Percentiles rank a stretch among this genome's conserved stretches.
Conservation (phyloP, 2,329 filamentous ascomycete genomes). For the Byssochlamys sp. region DNA sequence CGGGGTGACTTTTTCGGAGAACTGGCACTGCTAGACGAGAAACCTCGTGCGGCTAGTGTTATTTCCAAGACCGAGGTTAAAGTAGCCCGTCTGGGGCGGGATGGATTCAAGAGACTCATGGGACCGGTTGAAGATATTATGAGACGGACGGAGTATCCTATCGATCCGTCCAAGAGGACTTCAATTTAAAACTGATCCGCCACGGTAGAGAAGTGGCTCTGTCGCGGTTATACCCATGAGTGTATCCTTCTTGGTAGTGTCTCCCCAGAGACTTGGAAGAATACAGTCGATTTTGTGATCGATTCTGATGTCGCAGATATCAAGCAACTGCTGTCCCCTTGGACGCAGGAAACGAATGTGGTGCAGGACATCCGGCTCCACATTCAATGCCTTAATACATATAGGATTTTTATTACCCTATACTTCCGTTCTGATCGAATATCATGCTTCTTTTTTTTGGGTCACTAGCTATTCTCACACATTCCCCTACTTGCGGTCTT, state of each 20-base stretch:
- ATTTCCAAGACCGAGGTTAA: slow-evolving; percentile 79
- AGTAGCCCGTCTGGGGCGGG: slow-evolving; percentile 83
- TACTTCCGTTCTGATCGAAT: neutral
- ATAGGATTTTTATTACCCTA: neutral
- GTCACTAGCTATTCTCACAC: neutral
- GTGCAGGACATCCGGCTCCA: neutral
- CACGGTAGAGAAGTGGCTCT: neutral
- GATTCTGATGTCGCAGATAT: neutral
- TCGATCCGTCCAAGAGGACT: slow-evolving; percentile 14
- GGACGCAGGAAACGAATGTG: neutral
- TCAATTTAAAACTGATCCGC: neutral
- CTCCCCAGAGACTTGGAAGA: neutral
- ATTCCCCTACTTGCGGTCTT: neutral
- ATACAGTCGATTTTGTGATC: neutral
- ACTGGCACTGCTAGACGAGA: slow-evolving; percentile 83
- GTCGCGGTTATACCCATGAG: neutral
- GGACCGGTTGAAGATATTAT: slow-evolving; percentile 92
- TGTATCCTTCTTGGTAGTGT: neutral
- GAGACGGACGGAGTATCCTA: slow-evolving; percentile 52
- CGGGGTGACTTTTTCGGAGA: slow-evolving; percentile 98
- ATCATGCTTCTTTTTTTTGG: neutral
- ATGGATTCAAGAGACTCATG: slow-evolving; percentile 84
- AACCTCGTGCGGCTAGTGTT: slow-evolving; percentile 81
- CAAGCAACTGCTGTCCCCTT: neutral
- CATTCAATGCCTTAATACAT: neutral